Evolutionary conservation across 1,139 yeast species (phyloP).

Genomic region (Dujonia santamariae): DNA sequence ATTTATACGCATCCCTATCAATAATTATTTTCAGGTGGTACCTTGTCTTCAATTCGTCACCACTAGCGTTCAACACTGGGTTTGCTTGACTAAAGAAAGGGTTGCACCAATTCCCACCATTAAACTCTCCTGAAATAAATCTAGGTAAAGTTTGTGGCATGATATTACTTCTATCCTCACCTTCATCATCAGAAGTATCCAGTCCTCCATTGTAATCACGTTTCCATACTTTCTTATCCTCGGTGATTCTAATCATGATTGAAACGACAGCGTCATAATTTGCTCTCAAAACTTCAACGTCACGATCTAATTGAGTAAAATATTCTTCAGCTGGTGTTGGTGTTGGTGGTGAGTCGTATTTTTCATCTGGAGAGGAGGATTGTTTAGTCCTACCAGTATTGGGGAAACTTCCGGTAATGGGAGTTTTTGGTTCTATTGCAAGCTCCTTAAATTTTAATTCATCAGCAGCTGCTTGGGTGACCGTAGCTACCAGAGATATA

Average conservation of each 20-base stretch:
- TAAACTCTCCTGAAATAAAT: conserved; percentile 58
- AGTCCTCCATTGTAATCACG: conserved; percentile 38
- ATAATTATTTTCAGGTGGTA: conserved; percentile 47
- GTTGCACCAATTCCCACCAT: conserved; percentile 74
- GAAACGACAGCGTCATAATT: conserved; percentile 29
- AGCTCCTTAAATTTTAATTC: background rate
- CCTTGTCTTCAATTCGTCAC: conserved; percentile 42
- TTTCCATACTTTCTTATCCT: conserved; percentile 28
- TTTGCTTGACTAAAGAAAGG: conserved; percentile 52
- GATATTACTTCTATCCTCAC: conserved; percentile 34
- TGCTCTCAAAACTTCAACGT: conserved; percentile 29
- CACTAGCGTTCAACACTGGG: conserved; percentile 40
- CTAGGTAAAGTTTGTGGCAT: conserved; percentile 71
- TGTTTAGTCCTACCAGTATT: background rate
- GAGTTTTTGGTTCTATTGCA: conserved; percentile 4
- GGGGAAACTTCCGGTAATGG: background rate
- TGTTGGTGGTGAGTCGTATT: background rate
- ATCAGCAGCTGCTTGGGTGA: background rate
- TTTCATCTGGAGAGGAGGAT: background rate
- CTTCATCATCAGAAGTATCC: conserved; percentile 34
- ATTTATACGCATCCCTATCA: conserved; percentile 46
- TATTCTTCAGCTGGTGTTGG: conserved; percentile 16
- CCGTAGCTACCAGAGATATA: conserved; percentile 1
- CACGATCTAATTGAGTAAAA: conserved; percentile 35
- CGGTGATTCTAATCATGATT: conserved; percentile 28